phyloP scores from a whole-genome alignment of 345 rosid genomes.

The Camelina hispida region DNA sequence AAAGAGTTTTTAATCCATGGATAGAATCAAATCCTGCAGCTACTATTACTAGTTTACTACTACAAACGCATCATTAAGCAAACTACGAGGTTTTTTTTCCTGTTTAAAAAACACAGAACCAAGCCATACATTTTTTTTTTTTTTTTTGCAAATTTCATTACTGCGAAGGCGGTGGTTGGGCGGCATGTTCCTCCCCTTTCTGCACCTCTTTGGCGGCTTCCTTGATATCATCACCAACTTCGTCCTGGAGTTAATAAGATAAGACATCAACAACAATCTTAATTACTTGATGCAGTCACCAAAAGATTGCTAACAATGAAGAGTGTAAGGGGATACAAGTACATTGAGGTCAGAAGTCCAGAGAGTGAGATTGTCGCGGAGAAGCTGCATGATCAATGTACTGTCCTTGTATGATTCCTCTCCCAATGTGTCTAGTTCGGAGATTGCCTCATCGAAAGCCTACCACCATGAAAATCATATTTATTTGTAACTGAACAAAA shows the following conservation, averaged over 20 bases:
- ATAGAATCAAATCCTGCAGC: slow-evolving; percentile 22
- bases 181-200: slow-evolving; percentile 24
- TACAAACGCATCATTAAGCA: slow-evolving; percentile 29
- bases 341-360: slow-evolving; percentile 97
- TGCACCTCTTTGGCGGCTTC: slow-evolving; percentile 73
- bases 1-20: slow-evolving; percentile 16
- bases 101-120: slow-evolving; percentile 16
- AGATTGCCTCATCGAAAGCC: slow-evolving; percentile 89
- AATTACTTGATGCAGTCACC: background rate
- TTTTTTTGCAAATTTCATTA: slow-evolving; percentile 37
- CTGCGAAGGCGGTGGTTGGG: slow-evolving; percentile 35
- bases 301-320: background rate
- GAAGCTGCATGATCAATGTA: slow-evolving; percentile 98
- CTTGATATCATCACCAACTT: slow-evolving; percentile 85
- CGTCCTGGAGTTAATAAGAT: slow-evolving; percentile 54
- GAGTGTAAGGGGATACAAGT: slow-evolving; percentile 19
- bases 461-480: slow-evolving; percentile 1
- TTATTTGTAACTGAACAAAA: slow-evolving; percentile 3
- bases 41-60: slow-evolving; percentile 1
- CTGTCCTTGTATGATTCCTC: slow-evolving; percentile 99
- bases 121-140: slow-evolving; percentile 8
- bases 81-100: slow-evolving; percentile 4
- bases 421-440: slow-evolving; percentile 92
- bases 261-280: slow-evolving; percentile 19
- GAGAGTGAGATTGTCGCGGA: slow-evolving; percentile 93